Evolutionary conservation across 306 rosid genomes (phyloP), one percentile per base, ranked within the genome.

Genomic region (Fragaria nilgerrensis): DNA sequence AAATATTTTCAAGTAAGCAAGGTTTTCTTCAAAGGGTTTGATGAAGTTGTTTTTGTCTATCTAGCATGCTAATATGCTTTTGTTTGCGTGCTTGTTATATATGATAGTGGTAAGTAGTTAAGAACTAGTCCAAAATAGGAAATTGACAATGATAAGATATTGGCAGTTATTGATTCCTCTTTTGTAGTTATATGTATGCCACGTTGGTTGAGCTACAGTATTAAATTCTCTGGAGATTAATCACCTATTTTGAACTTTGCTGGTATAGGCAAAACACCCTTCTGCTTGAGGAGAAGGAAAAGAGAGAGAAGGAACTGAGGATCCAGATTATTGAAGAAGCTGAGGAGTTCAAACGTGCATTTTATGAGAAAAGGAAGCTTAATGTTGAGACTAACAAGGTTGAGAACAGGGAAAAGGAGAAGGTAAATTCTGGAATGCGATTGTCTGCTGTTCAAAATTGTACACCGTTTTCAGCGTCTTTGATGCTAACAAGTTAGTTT

Each of bases 321-420:
- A 84, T 84, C 87, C 88, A 91, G 87, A 91, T 96, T 76, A 85
- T 92, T 63, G 97, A 91, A 85, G 99, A 96, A 84, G 99, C 98
- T 39, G 99, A 92, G 80, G 99, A 92, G 75, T 96, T 82, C 77
- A 92, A 83, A 73, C 77, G 59, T 36, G 89, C 90, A 72, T 96
- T 96, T 83, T 91, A 96, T 76, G 98, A 92, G 93, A 96, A 96
- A 84, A 93, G 97, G 82, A 92, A 92, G 94, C 86, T 89, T 59
- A 96, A 88, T 68, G 93, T 92, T 77, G 99, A 96, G 87, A 87
- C 93, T 81, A 89, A 84, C 86, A 92, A 87, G 82, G 90, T 87
- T 79, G 85, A 81, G 83, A 92, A 91, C 87, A 91, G 98, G 86
- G 99, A 96, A 84, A 91, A 86, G 85, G 99, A 96, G 89, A 88